Conservation (phyloP, 768 basidiomycete genomes). For the Hortiboletus flavorubellus region DNA sequence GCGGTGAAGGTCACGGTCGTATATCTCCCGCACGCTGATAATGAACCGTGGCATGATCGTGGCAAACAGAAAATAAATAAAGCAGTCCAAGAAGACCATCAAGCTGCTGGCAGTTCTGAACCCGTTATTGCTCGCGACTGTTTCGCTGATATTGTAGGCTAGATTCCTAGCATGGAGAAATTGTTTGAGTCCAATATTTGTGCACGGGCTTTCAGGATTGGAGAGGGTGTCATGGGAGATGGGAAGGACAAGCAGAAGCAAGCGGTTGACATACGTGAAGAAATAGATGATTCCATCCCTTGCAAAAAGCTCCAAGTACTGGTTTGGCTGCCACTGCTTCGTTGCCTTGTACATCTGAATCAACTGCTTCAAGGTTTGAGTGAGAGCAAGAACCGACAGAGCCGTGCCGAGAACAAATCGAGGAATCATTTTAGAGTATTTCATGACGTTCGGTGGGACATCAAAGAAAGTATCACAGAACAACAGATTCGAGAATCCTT, state of each 20-base stretch:
- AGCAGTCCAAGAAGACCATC: neutral
- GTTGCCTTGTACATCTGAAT: neutral
- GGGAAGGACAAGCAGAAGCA: neutral
- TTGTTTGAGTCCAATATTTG: neutral
- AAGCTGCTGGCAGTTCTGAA: neutral
- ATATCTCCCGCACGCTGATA: neutral
- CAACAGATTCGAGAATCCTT: too few species aligned
- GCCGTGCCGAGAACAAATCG: neutral
- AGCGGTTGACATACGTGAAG: neutral
- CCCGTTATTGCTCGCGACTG: neutral
- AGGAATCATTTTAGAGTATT: neutral
- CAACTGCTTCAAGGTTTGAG: neutral
- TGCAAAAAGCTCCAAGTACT: neutral
- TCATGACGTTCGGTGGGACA: neutral
- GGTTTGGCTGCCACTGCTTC: neutral
- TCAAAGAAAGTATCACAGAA: too few species aligned
- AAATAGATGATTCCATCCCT: neutral
- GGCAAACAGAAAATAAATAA: too few species aligned
- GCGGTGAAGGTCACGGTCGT: neutral
- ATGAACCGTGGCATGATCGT: neutral
- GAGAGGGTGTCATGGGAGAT: neutral
- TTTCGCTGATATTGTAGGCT: neutral
- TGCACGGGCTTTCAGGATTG: neutral
- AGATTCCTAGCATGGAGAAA: neutral
- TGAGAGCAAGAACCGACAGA: neutral